Evolutionary conservation across 1,284 basidiomycete genomes (phyloP), one percentile per base, ranked within the genome.

Genomic region (Leccinum fuscescens): DNA sequence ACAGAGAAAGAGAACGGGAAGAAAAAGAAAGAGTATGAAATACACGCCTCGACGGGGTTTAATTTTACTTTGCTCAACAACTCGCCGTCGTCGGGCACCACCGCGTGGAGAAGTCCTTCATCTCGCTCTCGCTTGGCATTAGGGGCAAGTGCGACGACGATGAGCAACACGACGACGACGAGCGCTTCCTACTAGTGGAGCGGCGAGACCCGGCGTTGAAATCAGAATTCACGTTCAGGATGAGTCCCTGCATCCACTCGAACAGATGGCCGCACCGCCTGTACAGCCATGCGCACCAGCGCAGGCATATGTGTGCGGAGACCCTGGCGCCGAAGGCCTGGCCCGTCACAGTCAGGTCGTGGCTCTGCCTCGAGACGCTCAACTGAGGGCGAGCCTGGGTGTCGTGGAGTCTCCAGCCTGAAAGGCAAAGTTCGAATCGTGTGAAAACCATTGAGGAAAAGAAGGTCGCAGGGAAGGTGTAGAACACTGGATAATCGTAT

Each of bases 321-420:
- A 60, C 66, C 29, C 64, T 54, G 0, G 69, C 71, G 3, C 68
- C 68, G 20, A 69, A 69, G 20, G 71, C 68, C 61, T 69, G 71
- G 15, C 62, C 71, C 0, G 64, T 59, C 31, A 69, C 69, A 61
- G 69, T 37, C 55, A 69, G 66, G 68, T 57, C 37, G 58, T 69
- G 68, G 59, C 57, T 48, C 64, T 70, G 71, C 60, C 54, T 72
- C 53, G 62, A 65, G 62, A 69, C 54, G 1, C 48, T 50, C 61
- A 69, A 60, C 57, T 69, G 71, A 15, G 71, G 68, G 54, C 67
- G 68, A 42, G 66, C 67, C 48, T 54, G 59, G 9, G 46, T 60
- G 55, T 62, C 69, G 48, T 72, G 66, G 61, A 70, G 58, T 52
- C 69, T 58, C 68, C 70, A 71, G 56, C 67, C 60, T 11, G 67